Evolutionary conservation across 257 asterid species (phyloP), one percentile per base, ranked within the genome.

Genomic region (Penstemon newberryi): DNA sequence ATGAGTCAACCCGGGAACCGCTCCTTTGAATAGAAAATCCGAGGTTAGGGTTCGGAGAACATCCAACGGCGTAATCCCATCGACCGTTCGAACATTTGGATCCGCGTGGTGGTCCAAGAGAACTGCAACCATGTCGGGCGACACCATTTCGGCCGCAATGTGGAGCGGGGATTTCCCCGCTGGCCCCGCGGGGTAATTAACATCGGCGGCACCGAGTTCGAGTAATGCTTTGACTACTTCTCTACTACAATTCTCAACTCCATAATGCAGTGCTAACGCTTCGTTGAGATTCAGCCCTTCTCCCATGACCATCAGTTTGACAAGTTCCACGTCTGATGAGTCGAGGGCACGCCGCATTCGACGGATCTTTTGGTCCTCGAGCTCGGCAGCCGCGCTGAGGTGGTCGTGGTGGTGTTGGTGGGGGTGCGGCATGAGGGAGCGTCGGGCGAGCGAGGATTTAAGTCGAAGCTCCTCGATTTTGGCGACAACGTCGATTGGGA

Each of bases 271-370:
- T 4, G 98, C 97, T 45, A 92, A 70, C 2, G 96, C 92, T 15
- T 90, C 93, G 37, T 92, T 96, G 1, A 92, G 85, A 57, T 92
- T 92, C 4, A 92, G 85, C 18, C 98, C 98, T 75, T 92, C 98
- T 3, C 98, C 98, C 98, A 92, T 92, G 41, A 92, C 98, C 98
- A 92, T 92, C 0, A 92, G 98, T 80, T 92, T 92, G 47, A 92
- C 98, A 1, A 92, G 92, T 70, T 92, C 98, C 3, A 90, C 98
- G 38, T 92, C 98, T 0, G 98, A 92, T 0, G 97, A 87, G 80
- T 90, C 97, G 1, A 92, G 93, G 33, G 98, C 98, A 4, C 98
- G 85, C 15, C 95, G 79, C 98, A 92, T 92, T 36, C 98, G 77
- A 1, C 93, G 85, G 36, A 92, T 85, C 58, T 90, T 92, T 10